Evolutionary conservation across 2,329 filamentous ascomycete genomes (phyloP).

Genomic region (Xylariales sp.): DNA sequence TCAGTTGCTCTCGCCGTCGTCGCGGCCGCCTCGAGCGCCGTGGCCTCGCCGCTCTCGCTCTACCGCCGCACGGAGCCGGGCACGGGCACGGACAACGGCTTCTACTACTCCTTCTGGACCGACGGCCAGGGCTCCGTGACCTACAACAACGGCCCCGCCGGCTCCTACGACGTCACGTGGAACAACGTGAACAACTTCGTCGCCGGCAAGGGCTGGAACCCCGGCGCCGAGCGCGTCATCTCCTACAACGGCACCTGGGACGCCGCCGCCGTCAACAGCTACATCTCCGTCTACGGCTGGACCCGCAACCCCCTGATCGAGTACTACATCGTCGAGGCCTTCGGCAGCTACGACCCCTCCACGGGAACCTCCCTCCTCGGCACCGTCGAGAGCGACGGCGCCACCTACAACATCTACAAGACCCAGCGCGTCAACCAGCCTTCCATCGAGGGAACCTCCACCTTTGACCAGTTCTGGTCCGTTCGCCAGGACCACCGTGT

Average conservation of each 20-base stretch:
- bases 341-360: slow-evolving; percentile 57
- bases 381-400: slow-evolving; percentile 49
- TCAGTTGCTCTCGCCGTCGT: slow-evolving; percentile 33
- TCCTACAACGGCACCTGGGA: slow-evolving; percentile 36
- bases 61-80: slow-evolving; percentile 53
- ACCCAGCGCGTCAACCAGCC: slow-evolving; percentile 54
- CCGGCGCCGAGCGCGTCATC: slow-evolving; percentile 33
- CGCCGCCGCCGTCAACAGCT: slow-evolving; percentile 42
- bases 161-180: slow-evolving; percentile 59
- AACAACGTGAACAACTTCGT: slow-evolving; percentile 60
- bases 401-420: slow-evolving; percentile 53
- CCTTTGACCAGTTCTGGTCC: slow-evolving; percentile 63
- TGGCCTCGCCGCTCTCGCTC: slow-evolving; percentile 45
- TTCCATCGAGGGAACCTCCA: slow-evolving; percentile 59
- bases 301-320: slow-evolving; percentile 54
- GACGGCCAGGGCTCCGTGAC: slow-evolving; percentile 62
- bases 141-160: slow-evolving; percentile 65
- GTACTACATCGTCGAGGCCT: slow-evolving; percentile 58
- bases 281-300: slow-evolving; percentile 55
- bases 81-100: slow-evolving; percentile 66
- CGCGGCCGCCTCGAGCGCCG: slow-evolving; percentile 26
- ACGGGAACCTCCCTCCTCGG: slow-evolving; percentile 51
- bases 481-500: slow-evolving; percentile 59
- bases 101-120: slow-evolving; percentile 71
- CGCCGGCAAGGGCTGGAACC: slow-evolving; percentile 63